These are phyloP conservation scores for Aleurites moluccanus DNA, from an alignment of 441 rosid genomes.

Conservation along the genomic window DNA sequence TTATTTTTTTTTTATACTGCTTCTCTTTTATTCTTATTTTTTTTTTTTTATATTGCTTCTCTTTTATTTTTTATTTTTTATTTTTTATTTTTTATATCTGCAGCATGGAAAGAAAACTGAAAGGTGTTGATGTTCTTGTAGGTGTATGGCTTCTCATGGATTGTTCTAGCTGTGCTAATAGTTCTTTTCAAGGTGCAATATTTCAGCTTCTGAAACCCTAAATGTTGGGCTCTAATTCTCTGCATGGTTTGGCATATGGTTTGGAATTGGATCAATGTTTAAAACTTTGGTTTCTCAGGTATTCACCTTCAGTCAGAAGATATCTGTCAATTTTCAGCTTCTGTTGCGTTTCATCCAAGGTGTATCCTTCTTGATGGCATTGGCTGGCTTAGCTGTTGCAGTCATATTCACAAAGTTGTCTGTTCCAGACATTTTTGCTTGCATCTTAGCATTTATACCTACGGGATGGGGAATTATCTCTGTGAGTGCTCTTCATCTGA, in stretches of 20 bases:
- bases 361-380: slow-evolving; percentile 63
- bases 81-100: not conserved
- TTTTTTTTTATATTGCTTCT: no score
- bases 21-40: no score
- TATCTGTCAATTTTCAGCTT: slow-evolving; percentile 96
- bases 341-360: slow-evolving; percentile 91
- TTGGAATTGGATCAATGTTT: slow-evolving; percentile 20
- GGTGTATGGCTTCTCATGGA: slow-evolving; percentile 94
- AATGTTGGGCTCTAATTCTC: not conserved
- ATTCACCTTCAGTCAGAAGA: slow-evolving; percentile 98
- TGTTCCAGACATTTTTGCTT: slow-evolving; percentile 75
- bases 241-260: not conserved
- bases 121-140: slow-evolving; percentile 31
- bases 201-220: slow-evolving; percentile 4
- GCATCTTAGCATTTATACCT: slow-evolving; percentile 82
- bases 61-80: no score
- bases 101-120: not conserved
- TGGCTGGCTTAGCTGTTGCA: slow-evolving; percentile 78
- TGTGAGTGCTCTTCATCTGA: slow-evolving; percentile 47
- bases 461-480: slow-evolving; percentile 98
- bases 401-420: slow-evolving; percentile 48
- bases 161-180: slow-evolving; percentile 62
- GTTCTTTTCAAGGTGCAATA: slow-evolving; percentile 80
- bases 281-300: slow-evolving; percentile 51
- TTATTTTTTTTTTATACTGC: no score